Base-by-base conservation (phyloP, 2,329 filamentous ascomycete genomes). In the Claviceps sp. region DNA sequence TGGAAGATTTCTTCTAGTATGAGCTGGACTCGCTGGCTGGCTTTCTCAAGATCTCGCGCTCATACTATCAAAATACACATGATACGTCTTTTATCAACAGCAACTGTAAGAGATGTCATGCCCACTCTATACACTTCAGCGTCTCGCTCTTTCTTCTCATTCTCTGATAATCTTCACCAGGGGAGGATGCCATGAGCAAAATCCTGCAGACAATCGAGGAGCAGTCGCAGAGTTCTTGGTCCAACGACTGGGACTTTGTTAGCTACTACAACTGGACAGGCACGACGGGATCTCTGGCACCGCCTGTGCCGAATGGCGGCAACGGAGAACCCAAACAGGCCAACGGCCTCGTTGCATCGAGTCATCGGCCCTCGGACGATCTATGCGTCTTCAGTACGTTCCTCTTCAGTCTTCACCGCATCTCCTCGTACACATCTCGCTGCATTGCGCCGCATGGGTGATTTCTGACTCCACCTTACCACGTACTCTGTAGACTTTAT, bases 11-110 rank as follows among this genome's bases (percentile, higher is more conserved):
- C 2, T 16, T 34, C 14, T 29, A 95, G 69, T 95, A 91, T 67
- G 89, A 95, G 68, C 79, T 95, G 39, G 89, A 95, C 70, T 91
- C 87, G 7, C 77, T 95, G 2, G 88, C 88, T 0, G 82, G 86
- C 44, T 95, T 95, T 66, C 75, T 95, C n/a, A 81, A 86, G 43
- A 75, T 95, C 4, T 82, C 80, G 2, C 83, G 86, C 47, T 82
- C 90, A 54, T 95, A 93, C 68, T 77, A 87, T 65, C 74, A 78
- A 26, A 75, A 79, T 55, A 90, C 86, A 0, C 76, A 76, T 0
- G 87, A 86, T 20, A 77, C 75, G 2, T 78, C 77, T 52, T 85
- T 85, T 45, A 90, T 89, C 39, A 62, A 63, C 49, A 58, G 59
- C 22, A 60, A 61, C 48, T 62, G 60, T 61, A 52, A 29, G 60